Conservation (phyloP, 2,329 filamentous ascomycete species). For the Erysiphe pulchra region DNA sequence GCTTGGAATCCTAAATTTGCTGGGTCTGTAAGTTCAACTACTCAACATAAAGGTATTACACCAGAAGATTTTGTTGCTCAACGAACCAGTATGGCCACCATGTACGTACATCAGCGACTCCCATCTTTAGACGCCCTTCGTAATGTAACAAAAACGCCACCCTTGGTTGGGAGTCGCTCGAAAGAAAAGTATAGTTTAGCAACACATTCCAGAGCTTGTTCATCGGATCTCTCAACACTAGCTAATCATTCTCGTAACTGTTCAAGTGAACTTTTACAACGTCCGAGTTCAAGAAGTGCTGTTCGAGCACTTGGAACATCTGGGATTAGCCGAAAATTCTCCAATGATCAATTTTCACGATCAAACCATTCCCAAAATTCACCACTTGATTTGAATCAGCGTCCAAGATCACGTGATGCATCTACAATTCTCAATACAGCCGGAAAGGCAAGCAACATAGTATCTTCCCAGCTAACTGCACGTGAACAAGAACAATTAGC, state of each 20-base stretch:
- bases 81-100: conserved; percentile 32
- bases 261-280: conserved; percentile 22
- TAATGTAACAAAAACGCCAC: conserved; percentile 19
- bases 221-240: conserved; percentile 20
- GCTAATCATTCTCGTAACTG: conserved; percentile 20
- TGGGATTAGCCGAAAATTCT: conserved; percentile 22
- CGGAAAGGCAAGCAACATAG: conserved; percentile 16
- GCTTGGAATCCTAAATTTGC: conserved; percentile 55
- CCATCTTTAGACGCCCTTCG: conserved; percentile 25
- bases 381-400: conserved; percentile 22
- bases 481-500: conserved; percentile 78
- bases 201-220: conserved; percentile 20
- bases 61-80: conserved; percentile 69
- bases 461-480: conserved; percentile 43
- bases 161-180: conserved; percentile 16
- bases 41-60: conserved; percentile 23
- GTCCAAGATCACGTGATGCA: conserved; percentile 33
- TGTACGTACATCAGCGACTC: conserved; percentile 31
- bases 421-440: conserved; percentile 13
- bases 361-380: conserved; percentile 19
- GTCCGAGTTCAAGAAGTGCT: conserved; percentile 33
- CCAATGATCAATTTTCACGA: conserved; percentile 22
- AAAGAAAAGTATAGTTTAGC: conserved; percentile 8
- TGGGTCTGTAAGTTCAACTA: conserved; percentile 17
- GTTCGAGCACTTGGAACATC: conserved; percentile 13